Base-by-base conservation (phyloP, 257 asterid genomes). In the Capsicum pubescens region DNA sequence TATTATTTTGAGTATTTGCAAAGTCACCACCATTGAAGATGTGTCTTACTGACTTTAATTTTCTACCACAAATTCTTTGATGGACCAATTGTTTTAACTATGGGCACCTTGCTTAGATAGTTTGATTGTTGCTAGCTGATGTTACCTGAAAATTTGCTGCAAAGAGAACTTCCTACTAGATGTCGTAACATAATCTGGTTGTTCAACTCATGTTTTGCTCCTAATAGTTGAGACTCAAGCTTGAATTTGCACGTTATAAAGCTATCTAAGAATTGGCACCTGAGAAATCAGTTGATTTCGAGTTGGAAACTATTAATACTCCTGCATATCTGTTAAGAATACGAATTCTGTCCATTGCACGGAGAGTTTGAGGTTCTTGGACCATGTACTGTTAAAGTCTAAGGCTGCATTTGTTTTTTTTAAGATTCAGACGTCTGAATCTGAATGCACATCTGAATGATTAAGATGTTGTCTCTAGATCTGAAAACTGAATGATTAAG, bases 141-240 rank as follows among this genome's bases (percentile, higher is more conserved):
- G 56, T 70, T 70, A 70, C 10, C 56, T 4, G 9, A 44, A 70
- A 36, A 44, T 70, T 70, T 16, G 26, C 55, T 69, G 77, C 57
- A 71, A 71, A 44, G 36, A 44, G 1, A 9, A 71, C 1, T 44
- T 71, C 16, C 57, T 71, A 71, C 16, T 71, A 17, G 17, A 71
- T 0, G 79, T 9, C 10, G 3, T 71, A 44, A 1, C 57, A 17
- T 44, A 44, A 26, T 44, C 57, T 44, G 56, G 26, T 32, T 71
- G 79, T 44, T 44, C 57, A 12, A 70, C 46, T 67, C 74, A 70
- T 70, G 57, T 71, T 9, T 71, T 71, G 79, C 36, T 71, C 57
- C 57, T 46, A 17, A 17, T 70, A 44, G 44, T 71, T 71, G 55
- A 42, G 78, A 8, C 21, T 0, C 78, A 69, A 42, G 78, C 55